Evolutionary conservation across 345 rosid species (phyloP).

Genomic region (Turnera subulata): DNA sequence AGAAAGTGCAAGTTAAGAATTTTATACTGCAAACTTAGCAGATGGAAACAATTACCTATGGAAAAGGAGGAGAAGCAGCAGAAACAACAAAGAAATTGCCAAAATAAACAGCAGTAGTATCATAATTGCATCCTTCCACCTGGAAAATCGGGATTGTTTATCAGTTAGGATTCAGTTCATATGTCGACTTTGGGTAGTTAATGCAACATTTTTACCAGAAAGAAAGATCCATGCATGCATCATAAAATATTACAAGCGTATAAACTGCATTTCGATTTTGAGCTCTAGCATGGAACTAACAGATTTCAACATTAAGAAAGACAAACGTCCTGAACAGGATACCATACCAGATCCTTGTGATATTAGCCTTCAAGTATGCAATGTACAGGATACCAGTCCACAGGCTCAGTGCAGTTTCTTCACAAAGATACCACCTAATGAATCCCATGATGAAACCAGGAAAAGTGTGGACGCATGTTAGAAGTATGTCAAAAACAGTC

Average conservation of each 20-base stretch:
- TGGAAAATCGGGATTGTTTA: conserved; percentile 26
- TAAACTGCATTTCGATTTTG: no score
- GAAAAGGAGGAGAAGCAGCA: conserved; percentile 76
- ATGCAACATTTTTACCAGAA: no score
- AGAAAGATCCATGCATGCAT: no score
- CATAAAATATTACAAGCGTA: no score
- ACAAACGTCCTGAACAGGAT: neutral
- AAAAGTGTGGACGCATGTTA: neutral
- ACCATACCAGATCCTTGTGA: conserved; percentile 67
- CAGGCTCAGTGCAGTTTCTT: conserved; percentile 74
- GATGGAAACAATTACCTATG: conserved; percentile 54
- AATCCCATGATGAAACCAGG: neutral
- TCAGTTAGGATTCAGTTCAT: no score
- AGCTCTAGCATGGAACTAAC: neutral
- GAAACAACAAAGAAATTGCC: conserved; percentile 64
- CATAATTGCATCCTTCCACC: conserved; percentile 87
- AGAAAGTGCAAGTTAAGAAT: neutral
- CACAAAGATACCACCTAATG: conserved; percentile 87
- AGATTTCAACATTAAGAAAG: neutral
- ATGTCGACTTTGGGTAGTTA: no score
- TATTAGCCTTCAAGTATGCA: conserved; percentile 55
- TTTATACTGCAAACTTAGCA: neutral
- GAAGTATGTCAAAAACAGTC: neutral
- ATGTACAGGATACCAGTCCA: conserved; percentile 88
- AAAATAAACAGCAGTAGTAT: conserved; percentile 56